phyloP scores from a whole-genome alignment of 164 flowering plant genomes.

The Aristolochia californica region DNA sequence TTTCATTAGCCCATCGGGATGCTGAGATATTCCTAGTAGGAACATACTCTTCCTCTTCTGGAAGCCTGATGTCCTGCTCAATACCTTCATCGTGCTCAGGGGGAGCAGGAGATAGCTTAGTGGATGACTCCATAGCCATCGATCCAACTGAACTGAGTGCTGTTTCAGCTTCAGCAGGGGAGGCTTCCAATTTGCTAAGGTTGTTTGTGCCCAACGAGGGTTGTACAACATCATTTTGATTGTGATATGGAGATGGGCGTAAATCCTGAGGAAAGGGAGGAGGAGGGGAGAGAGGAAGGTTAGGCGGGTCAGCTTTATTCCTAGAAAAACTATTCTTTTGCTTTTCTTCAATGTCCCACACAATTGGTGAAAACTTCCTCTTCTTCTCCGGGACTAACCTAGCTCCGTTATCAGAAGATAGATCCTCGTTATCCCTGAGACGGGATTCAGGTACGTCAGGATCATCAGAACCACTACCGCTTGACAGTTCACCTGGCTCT shows the following conservation, averaged over 20 bases:
- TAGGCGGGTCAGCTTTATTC: neutral
- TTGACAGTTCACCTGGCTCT: conserved; percentile 81
- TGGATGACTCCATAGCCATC: conserved; percentile 4
- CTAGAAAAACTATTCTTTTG: conserved; percentile 4
- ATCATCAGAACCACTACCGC: conserved; percentile 79
- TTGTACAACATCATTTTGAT: conserved; percentile 1
- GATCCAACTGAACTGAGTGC: conserved; percentile 3
- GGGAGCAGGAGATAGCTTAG: conserved; percentile 7
- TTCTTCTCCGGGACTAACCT: conserved; percentile 29
- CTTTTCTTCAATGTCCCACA: conserved; percentile 34
- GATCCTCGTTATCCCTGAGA: conserved; percentile 18
- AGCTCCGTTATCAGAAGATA: conserved; percentile 32
- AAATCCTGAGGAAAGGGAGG: conserved; percentile 3
- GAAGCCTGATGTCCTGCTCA: conserved; percentile 14
- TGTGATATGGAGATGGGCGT: conserved; percentile 3
- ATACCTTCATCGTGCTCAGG: conserved; percentile 5
- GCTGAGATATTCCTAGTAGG: conserved; percentile 20
- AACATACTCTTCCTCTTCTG: conserved; percentile 27
- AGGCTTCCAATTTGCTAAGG: neutral
- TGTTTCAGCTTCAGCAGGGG: neutral
- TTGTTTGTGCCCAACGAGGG: neutral
- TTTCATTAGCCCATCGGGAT: conserved; percentile 59
- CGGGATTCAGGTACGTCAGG: conserved; percentile 30
- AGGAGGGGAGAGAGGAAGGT: conserved; percentile 6
- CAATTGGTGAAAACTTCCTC: conserved; percentile 57